These are phyloP conservation scores for Penicillium janthinellum DNA, from an alignment of 2,329 filamentous ascomycete species.

Conservation along the genomic window DNA sequence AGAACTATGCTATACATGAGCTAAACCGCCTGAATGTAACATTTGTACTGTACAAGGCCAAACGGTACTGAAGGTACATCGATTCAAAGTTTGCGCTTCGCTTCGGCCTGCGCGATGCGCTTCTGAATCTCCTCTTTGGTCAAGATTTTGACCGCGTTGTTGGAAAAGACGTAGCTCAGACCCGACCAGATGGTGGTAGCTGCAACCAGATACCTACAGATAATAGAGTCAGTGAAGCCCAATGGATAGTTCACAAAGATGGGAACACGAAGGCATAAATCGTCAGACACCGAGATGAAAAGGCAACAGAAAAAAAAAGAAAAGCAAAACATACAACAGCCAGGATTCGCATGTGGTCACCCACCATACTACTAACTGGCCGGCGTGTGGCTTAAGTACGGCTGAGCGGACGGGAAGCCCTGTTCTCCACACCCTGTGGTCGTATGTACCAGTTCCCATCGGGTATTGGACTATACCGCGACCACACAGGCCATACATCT, in stretches of 20 bases:
- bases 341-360: constrained; percentile 52
- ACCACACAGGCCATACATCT: not conserved
- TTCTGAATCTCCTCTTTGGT: constrained; percentile 46
- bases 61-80: not conserved
- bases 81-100: constrained; percentile 26
- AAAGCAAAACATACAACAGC: constrained; percentile 46
- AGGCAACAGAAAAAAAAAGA: constrained; percentile 10
- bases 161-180: constrained; percentile 85
- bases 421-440: constrained; percentile 52
- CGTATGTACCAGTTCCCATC: constrained; percentile 36
- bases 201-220: constrained; percentile 76
- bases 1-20: not conserved
- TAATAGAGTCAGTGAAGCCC: constrained; percentile 4
- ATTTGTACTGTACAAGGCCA: not conserved
- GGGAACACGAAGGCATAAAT: not conserved
- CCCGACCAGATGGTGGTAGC: constrained; percentile 92
- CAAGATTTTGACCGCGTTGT: constrained; percentile 88
- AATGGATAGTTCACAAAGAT: not conserved
- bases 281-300: not conserved
- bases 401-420: constrained; percentile 54
- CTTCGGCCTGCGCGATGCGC: constrained; percentile 35
- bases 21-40: not conserved
- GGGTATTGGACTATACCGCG: constrained; percentile 10
- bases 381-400: constrained; percentile 53
- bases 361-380: constrained; percentile 53